These are phyloP conservation scores for Paspalum vaginatum DNA, from an alignment of 176 grass and related monocot species.

Conservation along the genomic window DNA sequence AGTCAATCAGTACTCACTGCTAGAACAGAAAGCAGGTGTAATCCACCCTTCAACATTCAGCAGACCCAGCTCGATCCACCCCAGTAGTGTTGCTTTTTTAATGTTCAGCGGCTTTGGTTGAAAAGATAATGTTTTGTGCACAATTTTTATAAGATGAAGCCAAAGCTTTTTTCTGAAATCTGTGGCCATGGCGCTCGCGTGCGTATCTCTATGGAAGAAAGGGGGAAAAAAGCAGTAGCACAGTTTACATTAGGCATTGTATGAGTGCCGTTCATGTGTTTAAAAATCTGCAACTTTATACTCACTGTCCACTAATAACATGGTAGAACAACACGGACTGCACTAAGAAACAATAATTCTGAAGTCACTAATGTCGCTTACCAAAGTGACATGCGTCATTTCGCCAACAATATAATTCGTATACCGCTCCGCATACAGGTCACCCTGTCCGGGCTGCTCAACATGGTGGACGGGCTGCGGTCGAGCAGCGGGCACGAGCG, in stretches of 20 bases:
- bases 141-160: neutral
- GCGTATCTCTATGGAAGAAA: neutral
- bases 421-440: conserved; percentile 27
- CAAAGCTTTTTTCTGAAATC: neutral
- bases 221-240: too few species aligned
- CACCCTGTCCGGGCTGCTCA: conserved; percentile 53
- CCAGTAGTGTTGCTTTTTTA: too few species aligned
- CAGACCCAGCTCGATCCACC: too few species aligned
- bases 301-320: neutral
- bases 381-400: neutral
- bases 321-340: neutral
- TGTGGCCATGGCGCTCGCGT: neutral
- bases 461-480: conserved; percentile 69
- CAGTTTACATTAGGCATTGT: neutral
- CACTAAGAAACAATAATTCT: conserved; percentile 8
- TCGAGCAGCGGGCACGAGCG: conserved; percentile 56
- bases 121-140: neutral
- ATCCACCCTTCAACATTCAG: too few species aligned
- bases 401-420: neutral
- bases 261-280: neutral
- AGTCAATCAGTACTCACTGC: neutral
- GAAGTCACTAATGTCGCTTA: neutral
- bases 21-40: too few species aligned
- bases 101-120: too few species aligned
- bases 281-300: neutral